A percentile compares a stretch with the other conserved stretches of the same genome.
Conservation (phyloP, 1,284 basidiomycete genomes). For the Ceratobasidium sp. region DNA sequence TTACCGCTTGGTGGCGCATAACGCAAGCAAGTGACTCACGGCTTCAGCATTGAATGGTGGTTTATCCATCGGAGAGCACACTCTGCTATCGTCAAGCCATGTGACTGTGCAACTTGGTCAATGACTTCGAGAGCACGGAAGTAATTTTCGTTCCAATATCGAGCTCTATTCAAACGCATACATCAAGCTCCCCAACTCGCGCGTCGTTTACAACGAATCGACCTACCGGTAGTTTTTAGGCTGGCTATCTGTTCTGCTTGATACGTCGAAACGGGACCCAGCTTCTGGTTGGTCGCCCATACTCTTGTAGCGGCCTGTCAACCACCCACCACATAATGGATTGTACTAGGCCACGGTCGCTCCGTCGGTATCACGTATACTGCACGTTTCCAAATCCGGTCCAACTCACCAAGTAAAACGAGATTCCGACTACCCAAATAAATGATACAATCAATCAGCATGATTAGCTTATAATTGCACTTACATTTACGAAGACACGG, state of each 20-base stretch:
- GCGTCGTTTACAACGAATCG: not conserved
- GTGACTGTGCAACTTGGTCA: slow-evolving; percentile 35
- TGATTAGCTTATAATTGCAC: slow-evolving; percentile 60
- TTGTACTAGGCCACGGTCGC: slow-evolving; percentile 10
- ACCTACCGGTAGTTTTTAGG: slow-evolving; percentile 30
- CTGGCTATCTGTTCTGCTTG: slow-evolving; percentile 30
- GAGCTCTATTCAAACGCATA: slow-evolving; percentile 1
- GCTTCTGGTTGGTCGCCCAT: slow-evolving; percentile 24
- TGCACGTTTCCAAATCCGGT: not conserved
- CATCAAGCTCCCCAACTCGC: not conserved
- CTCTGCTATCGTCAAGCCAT: slow-evolving; percentile 53
- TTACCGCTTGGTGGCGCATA: not conserved
- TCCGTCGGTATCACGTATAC: slow-evolving; percentile 15
- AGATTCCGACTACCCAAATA: slow-evolving; percentile 3
- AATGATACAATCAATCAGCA: not conserved
- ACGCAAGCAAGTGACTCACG: slow-evolving; percentile 1
- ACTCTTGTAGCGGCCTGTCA: slow-evolving; percentile 34
- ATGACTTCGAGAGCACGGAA: slow-evolving; percentile 25
- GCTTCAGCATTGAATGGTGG: slow-evolving; percentile 56
- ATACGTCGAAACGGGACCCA: slow-evolving; percentile 33
- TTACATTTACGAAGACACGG: slow-evolving; percentile 58
- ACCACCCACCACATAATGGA: slow-evolving; percentile 36
- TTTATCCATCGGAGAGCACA: slow-evolving; percentile 56
- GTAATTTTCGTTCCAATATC: slow-evolving; percentile 31
- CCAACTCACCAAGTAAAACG: slow-evolving; percentile 24